Conservation (phyloP, 2,329 filamentous ascomycete genomes). For the Aspergillus udagawae region DNA sequence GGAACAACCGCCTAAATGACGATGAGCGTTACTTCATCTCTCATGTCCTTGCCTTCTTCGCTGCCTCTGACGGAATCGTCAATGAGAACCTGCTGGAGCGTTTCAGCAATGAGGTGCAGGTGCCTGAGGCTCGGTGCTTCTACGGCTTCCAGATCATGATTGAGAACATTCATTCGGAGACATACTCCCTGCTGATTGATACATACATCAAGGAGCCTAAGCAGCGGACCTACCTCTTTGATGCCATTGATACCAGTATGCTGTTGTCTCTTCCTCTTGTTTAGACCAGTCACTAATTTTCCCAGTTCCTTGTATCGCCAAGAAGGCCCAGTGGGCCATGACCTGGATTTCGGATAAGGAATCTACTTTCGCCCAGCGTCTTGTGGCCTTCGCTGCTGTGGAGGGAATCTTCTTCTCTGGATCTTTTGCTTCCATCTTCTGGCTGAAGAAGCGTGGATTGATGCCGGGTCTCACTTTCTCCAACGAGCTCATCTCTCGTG, state of each 20-base stretch:
- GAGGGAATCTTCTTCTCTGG: constrained; percentile 99
- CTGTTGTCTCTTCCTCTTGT: constrained; percentile 12
- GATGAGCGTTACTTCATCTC: constrained; percentile 99
- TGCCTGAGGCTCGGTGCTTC: constrained; percentile 98
- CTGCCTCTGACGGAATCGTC: constrained; percentile 97
- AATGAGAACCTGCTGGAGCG: constrained; percentile 99
- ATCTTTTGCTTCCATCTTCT: constrained; percentile 98
- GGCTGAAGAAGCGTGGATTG: constrained; percentile 99
- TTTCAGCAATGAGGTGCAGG: constrained; percentile 94
- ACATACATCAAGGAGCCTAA: constrained; percentile 98
- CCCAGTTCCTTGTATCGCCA: constrained; percentile 87
- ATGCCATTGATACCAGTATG: constrained; percentile 95
- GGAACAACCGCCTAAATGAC: constrained; percentile 95
- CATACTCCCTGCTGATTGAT: constrained; percentile 97
- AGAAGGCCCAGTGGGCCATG: constrained; percentile 98
- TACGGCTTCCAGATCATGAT: constrained; percentile 99
- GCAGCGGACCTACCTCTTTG: constrained; percentile 92
- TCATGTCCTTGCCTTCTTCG: constrained; percentile 98
- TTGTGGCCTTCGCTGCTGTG: constrained; percentile 94
- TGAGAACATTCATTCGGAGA: constrained; percentile 99
- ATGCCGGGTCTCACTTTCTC: constrained; percentile 99
- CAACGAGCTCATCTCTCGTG: constrained; percentile 99
- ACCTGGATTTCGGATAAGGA: constrained; percentile 91
- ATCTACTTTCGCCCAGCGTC: constrained; percentile 90
- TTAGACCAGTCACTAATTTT: constrained; percentile 23